phyloP scores from a whole-genome alignment of 768 basidiomycete species.

The Tylopilus sp. region DNA sequence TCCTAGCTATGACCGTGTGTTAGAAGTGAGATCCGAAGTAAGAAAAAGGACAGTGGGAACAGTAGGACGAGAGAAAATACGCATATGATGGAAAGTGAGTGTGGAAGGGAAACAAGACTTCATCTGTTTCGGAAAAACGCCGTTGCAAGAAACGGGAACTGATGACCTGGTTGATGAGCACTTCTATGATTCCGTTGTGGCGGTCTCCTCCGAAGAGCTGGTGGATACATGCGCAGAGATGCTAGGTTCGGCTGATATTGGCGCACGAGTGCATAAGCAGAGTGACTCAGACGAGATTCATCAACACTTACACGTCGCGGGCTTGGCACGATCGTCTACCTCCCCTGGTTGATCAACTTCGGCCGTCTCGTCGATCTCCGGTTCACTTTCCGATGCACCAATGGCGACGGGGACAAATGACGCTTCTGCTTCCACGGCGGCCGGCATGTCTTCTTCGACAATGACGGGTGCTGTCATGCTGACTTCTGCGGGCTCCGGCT shows the following conservation, averaged over 20 bases:
- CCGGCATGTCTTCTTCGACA: conserved; percentile 3
- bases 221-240: not conserved
- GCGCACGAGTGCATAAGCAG: conserved; percentile 1
- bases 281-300: not conserved
- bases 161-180: not conserved
- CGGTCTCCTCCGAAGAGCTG: not conserved
- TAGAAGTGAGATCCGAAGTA: conserved; percentile 9
- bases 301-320: conserved; percentile 11
- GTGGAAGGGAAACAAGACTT: not conserved
- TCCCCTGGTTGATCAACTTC: not conserved
- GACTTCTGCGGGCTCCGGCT: not conserved
- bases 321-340: not conserved
- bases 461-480: not conserved
- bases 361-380: not conserved
- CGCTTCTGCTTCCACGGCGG: not conserved
- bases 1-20: conserved; percentile 14
- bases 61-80: conserved; percentile 1
- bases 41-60: conserved; percentile 6
- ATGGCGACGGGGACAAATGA: not conserved
- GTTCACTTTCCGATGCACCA: not conserved
- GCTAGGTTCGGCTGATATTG: not conserved
- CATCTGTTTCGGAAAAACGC: not conserved
- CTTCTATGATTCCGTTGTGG: not conserved
- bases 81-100: conserved; percentile 1
- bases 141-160: not conserved